Evolutionary conservation across 192 early-diverging fungal genomes (phyloP).

Genomic region (Coemansia sp.): DNA sequence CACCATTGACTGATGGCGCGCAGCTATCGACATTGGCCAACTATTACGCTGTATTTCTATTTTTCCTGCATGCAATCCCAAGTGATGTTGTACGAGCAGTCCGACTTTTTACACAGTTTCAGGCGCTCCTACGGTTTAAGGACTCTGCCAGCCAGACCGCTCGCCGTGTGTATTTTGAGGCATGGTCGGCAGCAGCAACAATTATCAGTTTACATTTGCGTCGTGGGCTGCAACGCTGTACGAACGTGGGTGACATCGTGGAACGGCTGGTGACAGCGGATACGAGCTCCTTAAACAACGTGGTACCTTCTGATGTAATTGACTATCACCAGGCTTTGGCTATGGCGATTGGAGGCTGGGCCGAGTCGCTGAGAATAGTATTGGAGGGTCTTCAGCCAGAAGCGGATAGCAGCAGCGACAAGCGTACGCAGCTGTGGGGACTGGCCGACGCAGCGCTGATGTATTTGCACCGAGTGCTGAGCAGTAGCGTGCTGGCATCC

Average conservation of each 20-base stretch:
- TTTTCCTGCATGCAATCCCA: constrained; percentile 53
- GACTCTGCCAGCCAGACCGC: constrained; percentile 39
- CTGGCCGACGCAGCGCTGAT: constrained; percentile 40
- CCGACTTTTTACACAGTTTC: constrained; percentile 44
- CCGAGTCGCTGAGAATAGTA: constrained; percentile 25
- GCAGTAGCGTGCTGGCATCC: constrained; percentile 14
- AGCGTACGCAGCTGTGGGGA: constrained; percentile 17
- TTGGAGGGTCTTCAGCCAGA: neutral
- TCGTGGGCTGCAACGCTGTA: constrained; percentile 10
- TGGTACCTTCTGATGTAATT: neutral
- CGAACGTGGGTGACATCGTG: constrained; percentile 5
- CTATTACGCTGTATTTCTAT: constrained; percentile 53
- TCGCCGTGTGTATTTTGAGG: constrained; percentile 54
- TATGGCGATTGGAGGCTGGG: constrained; percentile 34
- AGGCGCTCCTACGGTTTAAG: constrained; percentile 43
- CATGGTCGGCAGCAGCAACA: constrained; percentile 42
- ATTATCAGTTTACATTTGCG: constrained; percentile 25
- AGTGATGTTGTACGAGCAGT: constrained; percentile 36
- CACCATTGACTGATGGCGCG: constrained; percentile 8
- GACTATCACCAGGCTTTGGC: constrained; percentile 34
- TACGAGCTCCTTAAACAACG: neutral
- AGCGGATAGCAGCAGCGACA: neutral
- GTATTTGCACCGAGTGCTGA: constrained; percentile 39
- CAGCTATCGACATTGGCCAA: constrained; percentile 46
- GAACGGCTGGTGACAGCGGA: constrained; percentile 7